Conservation (phyloP, 352 stramenopile genomes). For the Thraustochytrium sp. region DNA sequence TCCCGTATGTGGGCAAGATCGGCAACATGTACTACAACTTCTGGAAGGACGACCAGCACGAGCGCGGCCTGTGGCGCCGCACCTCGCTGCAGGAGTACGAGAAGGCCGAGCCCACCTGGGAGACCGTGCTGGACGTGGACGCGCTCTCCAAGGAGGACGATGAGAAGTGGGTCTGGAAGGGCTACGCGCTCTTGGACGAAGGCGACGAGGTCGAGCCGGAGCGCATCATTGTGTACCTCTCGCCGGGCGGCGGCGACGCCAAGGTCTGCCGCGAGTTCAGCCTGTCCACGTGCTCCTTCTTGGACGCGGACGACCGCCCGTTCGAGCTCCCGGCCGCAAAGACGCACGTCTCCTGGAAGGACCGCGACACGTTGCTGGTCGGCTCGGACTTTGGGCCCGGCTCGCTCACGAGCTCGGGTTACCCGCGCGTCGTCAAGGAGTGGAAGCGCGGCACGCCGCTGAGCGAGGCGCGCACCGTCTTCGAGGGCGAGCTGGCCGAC, state of each 20-base stretch:
- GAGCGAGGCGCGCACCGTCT: conserved; percentile 58
- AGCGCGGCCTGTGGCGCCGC: conserved; percentile 52
- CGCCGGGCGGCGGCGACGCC: conserved; percentile 52
- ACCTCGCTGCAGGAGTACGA: conserved; percentile 52
- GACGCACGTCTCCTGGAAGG: conserved; percentile 56
- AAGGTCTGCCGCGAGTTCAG: conserved; percentile 52
- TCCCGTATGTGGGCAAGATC: conserved; percentile 52
- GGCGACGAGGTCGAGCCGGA: conserved; percentile 37
- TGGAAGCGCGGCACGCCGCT: conserved; percentile 61
- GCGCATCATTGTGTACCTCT: conserved; percentile 49
- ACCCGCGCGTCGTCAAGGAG: conserved; percentile 60
- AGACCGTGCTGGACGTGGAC: conserved; percentile 54
- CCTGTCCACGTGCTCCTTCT: conserved; percentile 47
- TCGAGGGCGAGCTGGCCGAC: conserved; percentile 61
- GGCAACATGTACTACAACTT: conserved; percentile 53
- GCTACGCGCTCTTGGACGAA: conserved; percentile 49
- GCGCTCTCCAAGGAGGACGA: conserved; percentile 45
- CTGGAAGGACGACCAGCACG: conserved; percentile 53
- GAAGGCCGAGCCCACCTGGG: conserved; percentile 48
- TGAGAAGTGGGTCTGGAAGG: conserved; percentile 56
- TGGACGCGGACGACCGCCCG: conserved; percentile 12
- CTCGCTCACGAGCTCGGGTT: conserved; percentile 57
- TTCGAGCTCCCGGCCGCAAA: conserved; percentile 60
- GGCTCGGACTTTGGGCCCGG: conserved; percentile 57
- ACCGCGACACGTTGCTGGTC: conserved; percentile 58